phyloP scores from a whole-genome alignment of 2,329 filamentous ascomycete genomes.

The Fusarium acutatum region DNA sequence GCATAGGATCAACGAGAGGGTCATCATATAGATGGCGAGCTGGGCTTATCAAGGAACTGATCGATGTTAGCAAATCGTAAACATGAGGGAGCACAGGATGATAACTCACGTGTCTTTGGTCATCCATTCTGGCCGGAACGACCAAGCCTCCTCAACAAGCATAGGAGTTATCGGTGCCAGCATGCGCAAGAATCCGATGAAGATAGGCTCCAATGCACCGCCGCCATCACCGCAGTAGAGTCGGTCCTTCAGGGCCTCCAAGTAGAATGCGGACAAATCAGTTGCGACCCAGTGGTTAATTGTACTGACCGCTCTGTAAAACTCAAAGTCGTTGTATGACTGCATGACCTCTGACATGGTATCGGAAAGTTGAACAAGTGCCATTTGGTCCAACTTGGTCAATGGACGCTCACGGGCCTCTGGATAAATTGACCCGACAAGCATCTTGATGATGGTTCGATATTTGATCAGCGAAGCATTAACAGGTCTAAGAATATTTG shows the following conservation, averaged over 20 bases:
- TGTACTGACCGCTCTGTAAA: slow-evolving; percentile 76
- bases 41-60: slow-evolving; percentile 49
- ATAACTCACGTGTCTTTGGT: slow-evolving; percentile 55
- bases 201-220: slow-evolving; percentile 72
- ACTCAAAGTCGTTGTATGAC: slow-evolving; percentile 78
- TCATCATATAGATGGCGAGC: slow-evolving; percentile 57
- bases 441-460: slow-evolving; percentile 88
- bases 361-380: slow-evolving; percentile 75
- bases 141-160: slow-evolving; percentile 89
- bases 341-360: slow-evolving; percentile 71
- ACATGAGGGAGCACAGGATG: not conserved
- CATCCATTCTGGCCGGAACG: slow-evolving; percentile 74
- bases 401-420: slow-evolving; percentile 60
- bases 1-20: slow-evolving; percentile 52
- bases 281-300: slow-evolving; percentile 84
- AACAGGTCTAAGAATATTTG: slow-evolving; percentile 77
- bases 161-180: slow-evolving; percentile 83
- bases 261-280: slow-evolving; percentile 91
- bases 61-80: slow-evolving; percentile 23
- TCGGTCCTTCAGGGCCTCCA: slow-evolving; percentile 90
- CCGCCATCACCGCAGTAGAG: slow-evolving; percentile 83
- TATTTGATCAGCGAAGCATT: slow-evolving; percentile 85
- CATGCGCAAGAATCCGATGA: slow-evolving; percentile 78
- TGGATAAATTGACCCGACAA: slow-evolving; percentile 77
- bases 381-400: slow-evolving; percentile 75